Evolutionary conservation across 805 yeast genomes (phyloP).

Genomic region (Wickerhamiella australiensis): DNA sequence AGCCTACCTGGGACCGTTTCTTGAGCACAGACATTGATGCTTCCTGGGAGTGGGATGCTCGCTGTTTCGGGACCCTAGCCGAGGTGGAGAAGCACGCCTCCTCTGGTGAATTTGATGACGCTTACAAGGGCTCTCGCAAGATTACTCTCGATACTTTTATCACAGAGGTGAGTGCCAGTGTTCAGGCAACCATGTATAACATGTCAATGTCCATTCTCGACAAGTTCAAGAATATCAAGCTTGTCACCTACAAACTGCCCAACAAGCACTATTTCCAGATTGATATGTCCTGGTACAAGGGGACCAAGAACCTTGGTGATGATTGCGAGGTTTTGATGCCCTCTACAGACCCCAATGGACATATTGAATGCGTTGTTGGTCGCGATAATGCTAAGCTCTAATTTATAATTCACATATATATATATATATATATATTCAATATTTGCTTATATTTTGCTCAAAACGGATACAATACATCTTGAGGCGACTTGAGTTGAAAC

Average conservation of each 20-base stretch:
- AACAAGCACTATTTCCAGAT: slow-evolving; percentile 82
- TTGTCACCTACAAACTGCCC: slow-evolving; percentile 68
- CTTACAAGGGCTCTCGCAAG: slow-evolving; percentile 49
- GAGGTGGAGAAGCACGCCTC: slow-evolving; percentile 21
- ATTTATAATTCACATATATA: neutral
- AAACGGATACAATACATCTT: too few relatives aligned
- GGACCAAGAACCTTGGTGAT: slow-evolving; percentile 44
- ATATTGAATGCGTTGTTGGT: slow-evolving; percentile 76
- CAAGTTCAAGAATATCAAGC: slow-evolving; percentile 42
- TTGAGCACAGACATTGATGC: slow-evolving; percentile 78
- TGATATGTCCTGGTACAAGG: slow-evolving; percentile 72
- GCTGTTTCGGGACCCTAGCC: slow-evolving; percentile 27
- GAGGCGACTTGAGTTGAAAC: too few relatives aligned
- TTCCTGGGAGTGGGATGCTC: slow-evolving; percentile 51
- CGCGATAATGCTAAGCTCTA: slow-evolving; percentile 40
- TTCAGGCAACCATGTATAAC: slow-evolving; percentile 93
- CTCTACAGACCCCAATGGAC: slow-evolving; percentile 79
- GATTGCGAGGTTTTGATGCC: slow-evolving; percentile 83
- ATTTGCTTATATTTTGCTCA: too few relatives aligned
- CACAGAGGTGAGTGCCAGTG: slow-evolving; percentile 79
- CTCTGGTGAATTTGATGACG: slow-evolving; percentile 49
- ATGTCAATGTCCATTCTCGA: slow-evolving; percentile 66
- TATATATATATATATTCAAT: too few relatives aligned
- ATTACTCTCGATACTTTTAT: slow-evolving; percentile 72
- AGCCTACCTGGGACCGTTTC: slow-evolving; percentile 74